Base-by-base conservation (phyloP, 164 flowering plant genomes). In the Annona squamosa region DNA sequence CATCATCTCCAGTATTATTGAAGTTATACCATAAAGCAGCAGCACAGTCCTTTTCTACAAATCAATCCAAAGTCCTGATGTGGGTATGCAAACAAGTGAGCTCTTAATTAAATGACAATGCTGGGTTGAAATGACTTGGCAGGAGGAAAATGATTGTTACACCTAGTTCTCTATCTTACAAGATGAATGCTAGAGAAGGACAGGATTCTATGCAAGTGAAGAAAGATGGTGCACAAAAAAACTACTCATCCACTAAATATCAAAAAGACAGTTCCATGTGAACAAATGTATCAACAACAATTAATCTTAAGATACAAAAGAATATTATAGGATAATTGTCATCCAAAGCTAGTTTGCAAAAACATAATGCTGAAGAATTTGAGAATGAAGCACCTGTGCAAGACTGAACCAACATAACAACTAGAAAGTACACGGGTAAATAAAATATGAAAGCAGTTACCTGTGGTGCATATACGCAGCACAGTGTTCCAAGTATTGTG, bases 381-480 rank as follows among this genome's bases (percentile, higher is more conserved):
- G 65, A 63, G 37, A 6, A n/a, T 5, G 18, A 5, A 19, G 18
- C 37, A 63, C 6, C 65, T 17, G 18, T 7, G 18, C 37, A 19
- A n/a, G 65, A 63, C 18, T 63, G 37, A 63, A 63, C 65, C 37
- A 26, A 26, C 37, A 26, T 26, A 26, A 26, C 45, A 64, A 26
- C 67, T 7, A 37, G 44, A 64, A 64, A 19, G 6, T 9, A 19
- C 10, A 64, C 17, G 13, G 43, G 6, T 37, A 19, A 7, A 19
- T 19, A 19, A 19, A 64, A 19, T 17, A 43, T 19, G 13, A 42
- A 68, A 6, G 57, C 45, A 18, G 18, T 74, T 66, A 94, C 98
- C 95, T 94, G 88, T 70, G 97, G 97, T 72, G 98, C 98, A 85
- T 84, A 94, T n/a, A 90, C 86, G 77, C 87, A 86, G 26, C 97